Conservation (phyloP, 345 rosid genomes). For the Pseudoturritis turrita region DNA sequence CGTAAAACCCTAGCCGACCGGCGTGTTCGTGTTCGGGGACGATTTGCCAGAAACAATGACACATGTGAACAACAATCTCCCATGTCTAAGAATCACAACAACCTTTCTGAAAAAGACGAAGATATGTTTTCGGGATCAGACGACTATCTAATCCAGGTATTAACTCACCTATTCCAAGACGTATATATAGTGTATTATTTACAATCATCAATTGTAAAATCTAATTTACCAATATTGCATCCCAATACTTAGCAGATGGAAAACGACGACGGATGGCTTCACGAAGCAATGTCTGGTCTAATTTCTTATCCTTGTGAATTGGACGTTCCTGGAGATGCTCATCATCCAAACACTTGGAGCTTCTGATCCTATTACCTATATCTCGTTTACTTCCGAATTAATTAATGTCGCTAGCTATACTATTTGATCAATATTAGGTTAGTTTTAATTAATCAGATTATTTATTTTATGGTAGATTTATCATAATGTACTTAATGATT, state of each 20-base stretch:
- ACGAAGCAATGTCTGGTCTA: constrained; percentile 70
- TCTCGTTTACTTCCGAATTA: neutral
- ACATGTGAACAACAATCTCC: constrained; percentile 47
- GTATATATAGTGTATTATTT: neutral
- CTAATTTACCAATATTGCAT: neutral
- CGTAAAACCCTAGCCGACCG: constrained; percentile 92
- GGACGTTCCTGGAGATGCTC: constrained; percentile 23
- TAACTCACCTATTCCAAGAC: neutral
- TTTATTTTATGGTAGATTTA: constrained; percentile 1
- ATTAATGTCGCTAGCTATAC: constrained; percentile 16
- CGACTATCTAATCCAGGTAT: constrained; percentile 40
- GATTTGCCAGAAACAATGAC: constrained; percentile 81
- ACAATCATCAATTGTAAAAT: neutral
- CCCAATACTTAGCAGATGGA: constrained; percentile 40
- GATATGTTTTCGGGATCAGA: constrained; percentile 34
- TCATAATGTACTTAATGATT: constrained; percentile 23
- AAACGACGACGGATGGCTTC: constrained; percentile 71
- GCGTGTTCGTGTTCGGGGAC: constrained; percentile 81
- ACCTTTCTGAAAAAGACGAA: constrained; percentile 36
- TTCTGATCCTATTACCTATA: constrained; percentile 17
- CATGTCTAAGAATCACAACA: constrained; percentile 35
- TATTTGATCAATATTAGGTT: constrained; percentile 1
- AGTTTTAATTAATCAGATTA: constrained; percentile 13
- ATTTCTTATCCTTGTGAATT: constrained; percentile 49
- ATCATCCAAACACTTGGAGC: constrained; percentile 27